Conservation (phyloP, 2,329 filamentous ascomycete species). For the Blastomyces emzantsi region DNA sequence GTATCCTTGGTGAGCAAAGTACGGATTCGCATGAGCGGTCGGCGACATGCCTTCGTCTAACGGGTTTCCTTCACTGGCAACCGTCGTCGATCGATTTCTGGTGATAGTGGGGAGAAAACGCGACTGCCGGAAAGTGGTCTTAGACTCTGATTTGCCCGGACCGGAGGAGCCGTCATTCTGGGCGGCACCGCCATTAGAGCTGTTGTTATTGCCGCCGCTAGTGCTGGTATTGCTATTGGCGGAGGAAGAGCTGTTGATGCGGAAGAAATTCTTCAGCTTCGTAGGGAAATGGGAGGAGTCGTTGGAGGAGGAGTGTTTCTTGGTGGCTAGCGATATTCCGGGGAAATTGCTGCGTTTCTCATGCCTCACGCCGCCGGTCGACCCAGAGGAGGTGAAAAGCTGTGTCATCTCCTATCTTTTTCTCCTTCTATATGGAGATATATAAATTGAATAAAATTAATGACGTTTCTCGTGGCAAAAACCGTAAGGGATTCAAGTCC, state of each 20-base stretch:
- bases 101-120: conserved; percentile 82
- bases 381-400: conserved; percentile 36
- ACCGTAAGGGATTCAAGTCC: neutral
- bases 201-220: conserved; percentile 17
- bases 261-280: conserved; percentile 61
- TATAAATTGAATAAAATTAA: neutral
- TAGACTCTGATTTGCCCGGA: conserved; percentile 50
- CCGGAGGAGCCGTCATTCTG: conserved; percentile 33
- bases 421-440: neutral
- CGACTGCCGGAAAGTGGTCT: conserved; percentile 68
- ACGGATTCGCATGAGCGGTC: conserved; percentile 90
- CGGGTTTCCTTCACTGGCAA: conserved; percentile 84
- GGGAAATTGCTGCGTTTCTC: conserved; percentile 42
- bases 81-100: conserved; percentile 79
- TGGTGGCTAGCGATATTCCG: conserved; percentile 37
- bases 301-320: conserved; percentile 39
- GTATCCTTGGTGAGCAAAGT: conserved; percentile 93
- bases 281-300: conserved; percentile 49
- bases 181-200: conserved; percentile 23
- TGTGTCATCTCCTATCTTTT: conserved; percentile 30
- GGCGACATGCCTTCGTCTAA: conserved; percentile 85
- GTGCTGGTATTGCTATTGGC: conserved; percentile 26
- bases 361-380: conserved; percentile 30
- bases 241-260: conserved; percentile 45
- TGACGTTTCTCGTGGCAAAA: neutral